phyloP scores from a whole-genome alignment of 2,329 filamentous ascomycete genomes.

The Dothideomycetes sp. region DNA sequence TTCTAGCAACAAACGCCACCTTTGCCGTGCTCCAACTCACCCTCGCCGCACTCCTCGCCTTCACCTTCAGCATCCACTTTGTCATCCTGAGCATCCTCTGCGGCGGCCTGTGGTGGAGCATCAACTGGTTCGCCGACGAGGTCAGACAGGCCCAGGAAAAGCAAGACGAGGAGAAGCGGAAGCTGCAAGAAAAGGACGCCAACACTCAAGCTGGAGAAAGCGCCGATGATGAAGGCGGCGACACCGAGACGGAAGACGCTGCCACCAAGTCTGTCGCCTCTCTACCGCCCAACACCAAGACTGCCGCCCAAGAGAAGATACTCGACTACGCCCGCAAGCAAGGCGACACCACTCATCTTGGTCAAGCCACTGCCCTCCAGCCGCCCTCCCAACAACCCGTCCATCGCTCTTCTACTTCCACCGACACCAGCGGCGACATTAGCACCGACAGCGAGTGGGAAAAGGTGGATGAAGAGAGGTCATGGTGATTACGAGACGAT shows the following conservation, averaged over 20 bases:
- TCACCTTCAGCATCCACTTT: constrained; percentile 84
- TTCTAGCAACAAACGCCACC: constrained; percentile 79
- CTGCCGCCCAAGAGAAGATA: constrained; percentile 10
- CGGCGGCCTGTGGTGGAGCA: constrained; percentile 77
- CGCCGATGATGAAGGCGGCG: constrained; percentile 35
- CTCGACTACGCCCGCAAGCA: constrained; percentile 9
- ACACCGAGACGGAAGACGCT: constrained; percentile 30
- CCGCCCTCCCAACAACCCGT: constrained; percentile 1
- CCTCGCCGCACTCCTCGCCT: constrained; percentile 62
- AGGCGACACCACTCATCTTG: neutral
- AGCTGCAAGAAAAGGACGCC: constrained; percentile 35
- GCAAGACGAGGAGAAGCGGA: constrained; percentile 39
- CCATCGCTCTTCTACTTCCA: constrained; percentile 7
- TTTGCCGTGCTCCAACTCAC: constrained; percentile 79
- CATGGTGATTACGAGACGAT: constrained; percentile 34
- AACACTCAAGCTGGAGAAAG: constrained; percentile 28
- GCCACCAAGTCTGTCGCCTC: constrained; percentile 9
- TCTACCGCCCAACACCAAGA: neutral
- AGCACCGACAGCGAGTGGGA: constrained; percentile 96
- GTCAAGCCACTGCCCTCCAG: constrained; percentile 1
- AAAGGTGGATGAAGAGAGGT: constrained; percentile 66
- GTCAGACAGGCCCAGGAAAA: constrained; percentile 35
- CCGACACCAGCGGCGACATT: constrained; percentile 20
- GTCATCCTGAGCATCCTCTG: constrained; percentile 68
- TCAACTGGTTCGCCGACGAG: constrained; percentile 91